Conservation (phyloP, 2,329 filamentous ascomycete genomes). For the Ascosphaera apis region DNA sequence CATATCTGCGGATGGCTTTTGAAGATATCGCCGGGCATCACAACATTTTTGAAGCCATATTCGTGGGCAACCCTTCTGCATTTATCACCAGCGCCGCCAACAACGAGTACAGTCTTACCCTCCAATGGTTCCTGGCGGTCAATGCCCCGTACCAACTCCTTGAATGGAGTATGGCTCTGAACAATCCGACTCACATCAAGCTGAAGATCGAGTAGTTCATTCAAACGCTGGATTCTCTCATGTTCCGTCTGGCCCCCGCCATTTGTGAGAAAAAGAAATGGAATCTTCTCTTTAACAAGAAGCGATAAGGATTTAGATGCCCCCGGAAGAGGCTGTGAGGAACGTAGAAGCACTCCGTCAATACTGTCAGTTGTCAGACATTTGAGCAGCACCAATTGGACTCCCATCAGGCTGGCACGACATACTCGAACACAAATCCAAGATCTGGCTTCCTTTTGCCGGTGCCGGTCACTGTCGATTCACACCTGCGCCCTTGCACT, state of each 20-base stretch:
- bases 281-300: slow-evolving; percentile 52
- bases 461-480: slow-evolving; percentile 8
- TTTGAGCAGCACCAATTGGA: slow-evolving; percentile 1
- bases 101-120: slow-evolving; percentile 49
- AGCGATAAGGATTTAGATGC: slow-evolving; percentile 50
- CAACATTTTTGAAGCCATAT: slow-evolving; percentile 54
- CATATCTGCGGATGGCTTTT: slow-evolving; percentile 51
- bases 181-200: slow-evolving; percentile 51
- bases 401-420: background rate
- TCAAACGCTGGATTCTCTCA: slow-evolving; percentile 48
- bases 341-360: slow-evolving; percentile 83
- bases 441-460: slow-evolving; percentile 19
- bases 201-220: slow-evolving; percentile 37
- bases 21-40: slow-evolving; percentile 70
- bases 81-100: slow-evolving; percentile 42
- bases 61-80: slow-evolving; percentile 51
- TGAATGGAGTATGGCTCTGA: slow-evolving; percentile 78
- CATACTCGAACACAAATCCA: slow-evolving; percentile 25
- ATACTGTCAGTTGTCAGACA: slow-evolving; percentile 30
- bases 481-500: no score
- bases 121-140: slow-evolving; percentile 29
- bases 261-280: slow-evolving; percentile 89
- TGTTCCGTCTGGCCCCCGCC: slow-evolving; percentile 70
- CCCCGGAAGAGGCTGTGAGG: slow-evolving; percentile 53
- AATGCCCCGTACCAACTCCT: slow-evolving; percentile 40